These are phyloP conservation scores for Pseudopediastrum boryanum DNA, from an alignment of 139 green algal species.

Conservation along the genomic window DNA sequence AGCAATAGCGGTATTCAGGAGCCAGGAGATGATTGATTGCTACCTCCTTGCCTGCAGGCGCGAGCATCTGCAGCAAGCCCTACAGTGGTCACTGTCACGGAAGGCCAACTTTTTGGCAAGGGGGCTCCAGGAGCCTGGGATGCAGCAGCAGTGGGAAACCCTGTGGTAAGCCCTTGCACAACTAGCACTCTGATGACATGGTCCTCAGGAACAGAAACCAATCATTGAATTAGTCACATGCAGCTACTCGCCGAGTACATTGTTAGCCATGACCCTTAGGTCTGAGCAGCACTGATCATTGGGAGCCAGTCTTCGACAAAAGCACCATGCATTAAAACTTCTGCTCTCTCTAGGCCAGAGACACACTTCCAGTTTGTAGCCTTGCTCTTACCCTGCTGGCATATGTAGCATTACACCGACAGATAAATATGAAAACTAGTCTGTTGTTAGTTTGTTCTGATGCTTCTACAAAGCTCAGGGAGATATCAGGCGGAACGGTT, in stretches of 20 bases:
- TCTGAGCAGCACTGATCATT: not conserved
- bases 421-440: too few relatives aligned
- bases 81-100: too few relatives aligned
- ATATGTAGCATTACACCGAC: too few relatives aligned
- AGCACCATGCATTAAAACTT: not conserved
- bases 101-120: slow-evolving; percentile 62
- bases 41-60: too few relatives aligned
- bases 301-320: not conserved
- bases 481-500: not conserved
- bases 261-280: not conserved
- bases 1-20: too few relatives aligned
- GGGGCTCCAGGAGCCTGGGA: slow-evolving; percentile 76
- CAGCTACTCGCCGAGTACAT: not conserved
- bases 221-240: not conserved
- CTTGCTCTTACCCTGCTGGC: too few relatives aligned
- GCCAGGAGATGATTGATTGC: too few relatives aligned
- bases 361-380: too few relatives aligned
- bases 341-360: too few relatives aligned
- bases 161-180: slow-evolving; percentile 72
- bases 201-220: not conserved
- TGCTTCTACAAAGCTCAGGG: not conserved
- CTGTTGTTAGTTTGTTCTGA: not conserved
- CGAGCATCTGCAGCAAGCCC: too few relatives aligned
- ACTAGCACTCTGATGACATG: too few relatives aligned
- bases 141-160: slow-evolving; percentile 63